A percentile compares a stretch with the other conserved stretches of the same genome.
These are phyloP conservation scores for Paracorniculantispora psalliotae DNA, from an alignment of 2,329 filamentous ascomycete genomes.

Conservation along the genomic window DNA sequence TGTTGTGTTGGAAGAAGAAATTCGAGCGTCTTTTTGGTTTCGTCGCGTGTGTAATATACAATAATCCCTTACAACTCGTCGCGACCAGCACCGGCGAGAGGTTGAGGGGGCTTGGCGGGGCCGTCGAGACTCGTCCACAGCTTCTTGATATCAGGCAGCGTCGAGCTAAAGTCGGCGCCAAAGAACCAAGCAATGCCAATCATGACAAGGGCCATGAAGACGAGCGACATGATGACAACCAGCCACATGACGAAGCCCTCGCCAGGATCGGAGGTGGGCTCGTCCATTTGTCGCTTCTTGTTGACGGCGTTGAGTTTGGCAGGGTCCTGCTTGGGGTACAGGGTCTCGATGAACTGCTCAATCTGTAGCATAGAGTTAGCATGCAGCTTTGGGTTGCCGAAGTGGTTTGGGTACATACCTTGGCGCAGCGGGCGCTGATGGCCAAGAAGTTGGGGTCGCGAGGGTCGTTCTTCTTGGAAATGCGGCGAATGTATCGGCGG, in stretches of 20 bases:
- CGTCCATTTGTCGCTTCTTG: conserved; percentile 32
- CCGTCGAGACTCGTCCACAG: conserved; percentile 18
- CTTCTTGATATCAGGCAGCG: conserved; percentile 23
- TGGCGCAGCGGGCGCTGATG: conserved; percentile 85
- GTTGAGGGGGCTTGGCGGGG: conserved; percentile 17
- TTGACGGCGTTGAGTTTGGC: conserved; percentile 47
- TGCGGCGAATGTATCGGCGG: conserved; percentile 68
- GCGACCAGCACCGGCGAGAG: conserved; percentile 22
- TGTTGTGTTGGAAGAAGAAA: conserved; percentile 7
- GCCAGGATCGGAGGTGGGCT: conserved; percentile 46
- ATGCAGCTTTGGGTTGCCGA: background rate
- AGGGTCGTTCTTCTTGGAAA: conserved; percentile 91
- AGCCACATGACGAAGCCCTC: conserved; percentile 62
- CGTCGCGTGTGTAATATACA: background rate
- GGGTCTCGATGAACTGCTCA: conserved; percentile 89
- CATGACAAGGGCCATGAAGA: conserved; percentile 71
- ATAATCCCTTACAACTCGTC: conserved; percentile 32
- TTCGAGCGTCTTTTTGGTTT: too few species aligned
- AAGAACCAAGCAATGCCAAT: conserved; percentile 71
- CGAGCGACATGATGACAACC: conserved; percentile 63
- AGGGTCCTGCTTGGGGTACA: conserved; percentile 81
- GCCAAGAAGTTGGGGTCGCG: conserved; percentile 87
- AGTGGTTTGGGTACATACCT: conserved; percentile 46
- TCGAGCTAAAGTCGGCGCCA: conserved; percentile 72
- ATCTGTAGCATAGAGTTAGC: conserved; percentile 52